These are phyloP conservation scores for Blastomyces gilchristii DNA, from an alignment of 2,329 filamentous ascomycete genomes.

Conservation along the genomic window DNA sequence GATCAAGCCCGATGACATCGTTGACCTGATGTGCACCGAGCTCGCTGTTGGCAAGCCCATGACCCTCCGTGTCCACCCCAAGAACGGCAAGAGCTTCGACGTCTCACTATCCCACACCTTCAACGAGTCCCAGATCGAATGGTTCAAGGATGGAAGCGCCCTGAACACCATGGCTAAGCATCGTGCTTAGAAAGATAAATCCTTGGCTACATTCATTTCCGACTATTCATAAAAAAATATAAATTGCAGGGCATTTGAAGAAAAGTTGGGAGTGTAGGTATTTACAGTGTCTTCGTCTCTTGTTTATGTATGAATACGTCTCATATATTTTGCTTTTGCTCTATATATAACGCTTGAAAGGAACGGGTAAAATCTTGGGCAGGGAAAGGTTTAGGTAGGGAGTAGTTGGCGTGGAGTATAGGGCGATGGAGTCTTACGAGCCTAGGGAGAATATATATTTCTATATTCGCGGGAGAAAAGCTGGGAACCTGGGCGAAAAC, in stretches of 20 bases:
- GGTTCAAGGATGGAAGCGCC: slow-evolving; percentile 97
- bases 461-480: not conserved
- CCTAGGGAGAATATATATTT: not conserved
- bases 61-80: slow-evolving; percentile 84
- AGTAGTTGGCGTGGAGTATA: not conserved
- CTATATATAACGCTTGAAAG: not conserved
- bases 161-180: slow-evolving; percentile 97
- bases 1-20: slow-evolving; percentile 84
- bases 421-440: not conserved
- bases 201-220: not conserved
- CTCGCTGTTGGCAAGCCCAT: slow-evolving; percentile 87
- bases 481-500: not conserved
- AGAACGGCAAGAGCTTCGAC: slow-evolving; percentile 71
- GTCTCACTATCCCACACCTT: slow-evolving; percentile 86
- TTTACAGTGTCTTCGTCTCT: not conserved
- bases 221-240: not conserved
- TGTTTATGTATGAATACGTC: slow-evolving; percentile 5
- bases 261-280: not conserved
- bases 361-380: not conserved
- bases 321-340: not conserved
- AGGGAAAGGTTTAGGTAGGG: not conserved
- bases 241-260: not conserved
- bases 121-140: slow-evolving; percentile 95
- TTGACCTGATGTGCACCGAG: slow-evolving; percentile 82
- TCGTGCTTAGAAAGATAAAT: slow-evolving; percentile 9